These are phyloP conservation scores for Corylus avellana DNA, from an alignment of 306 rosid species.

Conservation along the genomic window DNA sequence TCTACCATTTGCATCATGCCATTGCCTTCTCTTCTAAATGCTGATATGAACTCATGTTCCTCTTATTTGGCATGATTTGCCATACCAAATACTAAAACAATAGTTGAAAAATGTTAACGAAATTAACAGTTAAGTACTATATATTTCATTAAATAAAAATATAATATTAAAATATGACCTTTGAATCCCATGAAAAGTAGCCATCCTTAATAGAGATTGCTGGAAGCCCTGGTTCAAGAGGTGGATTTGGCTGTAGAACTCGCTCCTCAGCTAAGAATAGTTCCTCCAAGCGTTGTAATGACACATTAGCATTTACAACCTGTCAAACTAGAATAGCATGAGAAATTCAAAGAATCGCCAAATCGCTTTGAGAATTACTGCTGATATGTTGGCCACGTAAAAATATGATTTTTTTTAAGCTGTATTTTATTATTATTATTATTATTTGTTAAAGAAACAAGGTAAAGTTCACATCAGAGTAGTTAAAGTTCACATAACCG, in stretches of 20 bases:
- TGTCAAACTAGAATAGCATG: slow-evolving; percentile 36
- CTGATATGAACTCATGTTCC: neutral
- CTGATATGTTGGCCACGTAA: neutral
- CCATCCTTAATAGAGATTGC: slow-evolving; percentile 78
- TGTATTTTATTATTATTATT: no score
- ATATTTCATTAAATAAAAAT: neutral
- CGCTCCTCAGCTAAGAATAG: slow-evolving; percentile 68
- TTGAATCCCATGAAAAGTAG: slow-evolving; percentile 75
- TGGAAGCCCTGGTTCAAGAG: slow-evolving; percentile 65
- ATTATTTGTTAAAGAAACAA: neutral
- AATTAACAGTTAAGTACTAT: neutral
- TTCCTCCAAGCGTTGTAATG: slow-evolving; percentile 83
- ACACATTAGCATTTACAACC: slow-evolving; percentile 82
- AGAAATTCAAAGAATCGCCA: neutral
- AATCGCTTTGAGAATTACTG: neutral
- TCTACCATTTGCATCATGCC: neutral
- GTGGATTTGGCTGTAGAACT: slow-evolving; percentile 58
- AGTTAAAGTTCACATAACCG: neutral
- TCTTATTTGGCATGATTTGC: neutral
- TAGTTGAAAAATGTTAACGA: neutral
- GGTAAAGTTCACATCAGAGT: neutral
- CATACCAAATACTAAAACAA: neutral
- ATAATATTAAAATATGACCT: slow-evolving; percentile 43
- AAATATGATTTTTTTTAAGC: neutral
- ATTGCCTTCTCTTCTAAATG: neutral